Evolutionary conservation across 2,329 filamentous ascomycete genomes (phyloP).

Genomic region (Fusarium heterosporum): DNA sequence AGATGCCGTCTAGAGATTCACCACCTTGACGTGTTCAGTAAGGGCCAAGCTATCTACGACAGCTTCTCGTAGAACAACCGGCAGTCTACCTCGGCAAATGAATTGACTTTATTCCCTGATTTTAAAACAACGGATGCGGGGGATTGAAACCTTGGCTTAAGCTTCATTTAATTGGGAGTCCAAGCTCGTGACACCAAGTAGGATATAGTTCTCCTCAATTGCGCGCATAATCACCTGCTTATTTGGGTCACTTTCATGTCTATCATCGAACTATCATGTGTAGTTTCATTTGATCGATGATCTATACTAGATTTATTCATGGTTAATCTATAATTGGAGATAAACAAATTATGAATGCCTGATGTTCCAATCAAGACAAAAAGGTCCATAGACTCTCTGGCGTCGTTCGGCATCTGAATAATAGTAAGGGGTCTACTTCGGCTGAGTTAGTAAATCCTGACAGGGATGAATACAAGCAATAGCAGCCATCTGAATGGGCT

Average conservation of each 20-base stretch:
- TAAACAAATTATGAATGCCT: not conserved
- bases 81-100: constrained; percentile 7
- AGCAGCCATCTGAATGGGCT: too few species aligned
- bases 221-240: constrained; percentile 23
- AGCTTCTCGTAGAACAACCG: not conserved
- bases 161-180: not conserved
- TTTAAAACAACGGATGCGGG: constrained; percentile 6
- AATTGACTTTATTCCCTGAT: not conserved
- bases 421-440: not conserved
- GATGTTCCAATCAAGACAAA: not conserved
- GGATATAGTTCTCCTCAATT: constrained; percentile 15
- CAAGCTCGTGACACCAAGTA: constrained; percentile 17
- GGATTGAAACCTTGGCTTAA: constrained; percentile 8
- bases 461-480: too few species aligned
- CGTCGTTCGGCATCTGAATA: not conserved
- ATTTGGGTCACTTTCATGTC: constrained; percentile 12
- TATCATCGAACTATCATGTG: constrained; percentile 17
- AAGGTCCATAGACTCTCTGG: not conserved
- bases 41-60: not conserved
- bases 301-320: not conserved
- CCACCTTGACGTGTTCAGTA: not conserved
- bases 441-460: not conserved
- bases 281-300: not conserved
- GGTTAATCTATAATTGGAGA: not conserved
- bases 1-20: not conserved